Evolutionary conservation across 2,329 filamentous ascomycete genomes (phyloP), one percentile per base, ranked within the genome.

Genomic region (Neophaeococcomyces mojaviensis): DNA sequence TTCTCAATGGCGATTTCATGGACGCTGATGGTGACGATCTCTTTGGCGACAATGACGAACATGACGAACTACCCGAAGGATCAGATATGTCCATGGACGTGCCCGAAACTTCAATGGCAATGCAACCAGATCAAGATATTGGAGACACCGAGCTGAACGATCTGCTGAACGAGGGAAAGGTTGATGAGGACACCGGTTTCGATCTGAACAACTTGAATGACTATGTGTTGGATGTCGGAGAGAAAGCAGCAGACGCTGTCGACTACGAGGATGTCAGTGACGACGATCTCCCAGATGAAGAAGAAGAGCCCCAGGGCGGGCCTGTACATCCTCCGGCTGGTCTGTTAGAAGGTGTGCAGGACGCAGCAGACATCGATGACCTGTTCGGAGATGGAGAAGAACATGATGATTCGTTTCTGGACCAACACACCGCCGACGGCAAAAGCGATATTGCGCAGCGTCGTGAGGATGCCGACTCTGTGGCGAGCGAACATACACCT

Each of bases 201-300:
- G 49, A 56, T 44, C 39, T 53, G 40, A 44, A 55, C 44, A 48
- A 49, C 22, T 32, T 58, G 28, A 55, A 58, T 39, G 46, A 49
- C 39, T 46, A 48, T 50, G 50, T 49, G 26, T 44, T 44, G 63
- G 75, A 43, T 70, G 72, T 43, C 43, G 76, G 74, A 16, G 84
- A 88, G 63, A 98, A 98, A 66, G 90, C 88, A 45, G 88, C 88
- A 49, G 86, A 97, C 67, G 92, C 92, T 33, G 32, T 33, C 9
- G 70, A 92, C 51, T 92, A 98, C 61, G 98, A 76, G 58, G 88
- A 86, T 61, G 87, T 95, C 60, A 89, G 97, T 51, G 84, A 84
- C 54, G 90, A 97, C 62, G 88, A 94, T 61, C 89, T 96, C 52
- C 74, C 95, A 6, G 84, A 88, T 9, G 87, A 92, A 5, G 87